These are phyloP conservation scores for Parastagonospora avenae DNA, from an alignment of 2,329 filamentous ascomycete species.

Conservation along the genomic window DNA sequence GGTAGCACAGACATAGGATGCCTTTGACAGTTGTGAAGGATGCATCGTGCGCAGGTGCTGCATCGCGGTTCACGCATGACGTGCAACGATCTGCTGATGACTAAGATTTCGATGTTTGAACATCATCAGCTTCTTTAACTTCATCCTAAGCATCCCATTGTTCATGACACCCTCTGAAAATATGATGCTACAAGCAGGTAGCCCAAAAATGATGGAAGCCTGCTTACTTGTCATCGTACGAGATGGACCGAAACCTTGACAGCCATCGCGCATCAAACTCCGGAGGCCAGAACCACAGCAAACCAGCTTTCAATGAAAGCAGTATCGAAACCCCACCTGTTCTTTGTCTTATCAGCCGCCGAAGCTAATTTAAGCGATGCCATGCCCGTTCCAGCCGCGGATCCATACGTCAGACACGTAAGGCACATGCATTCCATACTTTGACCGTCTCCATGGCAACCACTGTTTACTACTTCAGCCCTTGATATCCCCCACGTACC, in stretches of 20 bases:
- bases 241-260: background rate
- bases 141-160: background rate
- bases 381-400: slow-evolving; percentile 14
- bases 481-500: slow-evolving; percentile 28
- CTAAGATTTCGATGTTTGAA: background rate
- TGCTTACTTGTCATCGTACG: background rate
- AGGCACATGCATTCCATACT: slow-evolving; percentile 16
- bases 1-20: slow-evolving; percentile 32
- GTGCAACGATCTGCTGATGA: background rate
- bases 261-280: background rate
- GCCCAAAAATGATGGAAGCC: background rate
- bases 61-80: background rate
- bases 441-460: slow-evolving; percentile 40
- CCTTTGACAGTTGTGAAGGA: slow-evolving; percentile 11
- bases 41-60: slow-evolving; percentile 27
- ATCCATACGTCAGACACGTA: slow-evolving; percentile 23
- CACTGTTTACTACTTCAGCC: slow-evolving; percentile 35
- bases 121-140: background rate
- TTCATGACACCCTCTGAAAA: too few species aligned
- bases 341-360: slow-evolving; percentile 4
- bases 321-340: slow-evolving; percentile 16
- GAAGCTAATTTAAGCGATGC: slow-evolving; percentile 11
- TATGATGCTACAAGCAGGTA: too few species aligned
- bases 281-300: background rate
- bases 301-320: background rate